Evolutionary conservation across 805 yeast species (phyloP).

Genomic region (Henningerozyma blattae): DNA sequence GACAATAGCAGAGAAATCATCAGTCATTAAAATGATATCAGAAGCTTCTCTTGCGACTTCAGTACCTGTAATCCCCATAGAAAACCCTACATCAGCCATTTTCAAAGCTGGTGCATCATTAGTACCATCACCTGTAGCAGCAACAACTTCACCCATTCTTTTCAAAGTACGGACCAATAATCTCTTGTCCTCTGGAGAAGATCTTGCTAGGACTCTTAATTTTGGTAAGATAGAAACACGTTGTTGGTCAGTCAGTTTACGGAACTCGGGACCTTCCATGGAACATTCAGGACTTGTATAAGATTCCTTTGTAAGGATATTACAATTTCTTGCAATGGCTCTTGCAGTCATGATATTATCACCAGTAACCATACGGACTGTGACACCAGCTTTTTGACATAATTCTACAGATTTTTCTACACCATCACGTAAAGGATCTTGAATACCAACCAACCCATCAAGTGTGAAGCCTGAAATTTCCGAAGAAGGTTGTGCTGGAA

Average conservation of each 20-base stretch:
- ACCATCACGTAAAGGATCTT: constrained; percentile 87
- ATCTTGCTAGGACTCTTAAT: constrained; percentile 79
- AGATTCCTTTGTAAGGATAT: constrained; percentile 44
- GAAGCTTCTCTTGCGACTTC: constrained; percentile 98
- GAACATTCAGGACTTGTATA: constrained; percentile 43
- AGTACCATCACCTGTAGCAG: constrained; percentile 99
- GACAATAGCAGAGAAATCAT: constrained; percentile 88
- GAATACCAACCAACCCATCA: constrained; percentile 79
- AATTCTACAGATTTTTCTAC: constrained; percentile 80
- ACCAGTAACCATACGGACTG: constrained; percentile 97
- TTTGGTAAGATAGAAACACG: constrained; percentile 54
- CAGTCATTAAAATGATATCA: constrained; percentile 84
- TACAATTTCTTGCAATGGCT: constrained; percentile 81
- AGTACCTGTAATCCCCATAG: constrained; percentile 98
- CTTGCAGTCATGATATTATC: constrained; percentile 86
- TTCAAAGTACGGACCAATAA: constrained; percentile 72
- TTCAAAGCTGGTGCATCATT: constrained; percentile 98
- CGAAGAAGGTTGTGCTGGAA: constrained; percentile 11
- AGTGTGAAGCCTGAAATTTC: constrained; percentile 32
- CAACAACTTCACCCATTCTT: constrained; percentile 82
- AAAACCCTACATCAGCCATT: constrained; percentile 87
- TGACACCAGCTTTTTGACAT: constrained; percentile 85
- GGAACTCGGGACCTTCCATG: constrained; percentile 90
- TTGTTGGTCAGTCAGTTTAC: constrained; percentile 49
- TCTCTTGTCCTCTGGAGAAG: constrained; percentile 92